phyloP scores from a whole-genome alignment of 331 rosid genomes.

The Arachis monticola region DNA sequence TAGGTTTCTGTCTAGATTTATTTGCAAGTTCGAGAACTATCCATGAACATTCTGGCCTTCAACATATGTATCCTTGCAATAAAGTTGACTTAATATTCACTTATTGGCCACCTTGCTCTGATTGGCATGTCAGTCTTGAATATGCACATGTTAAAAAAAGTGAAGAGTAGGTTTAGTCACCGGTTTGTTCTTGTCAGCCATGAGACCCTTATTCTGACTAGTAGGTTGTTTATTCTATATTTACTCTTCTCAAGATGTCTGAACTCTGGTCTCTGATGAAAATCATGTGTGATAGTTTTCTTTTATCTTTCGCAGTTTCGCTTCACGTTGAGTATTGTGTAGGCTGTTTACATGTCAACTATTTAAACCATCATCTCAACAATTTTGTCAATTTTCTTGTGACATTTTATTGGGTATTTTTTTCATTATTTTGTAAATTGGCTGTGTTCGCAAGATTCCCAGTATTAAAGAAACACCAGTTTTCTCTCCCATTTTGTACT shows the following conservation, averaged over 20 bases:
- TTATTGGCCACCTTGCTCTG: not conserved
- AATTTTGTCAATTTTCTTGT: conserved; percentile 5
- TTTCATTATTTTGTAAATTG: conserved; percentile 1
- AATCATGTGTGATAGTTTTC: not conserved
- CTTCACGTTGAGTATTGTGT: conserved; percentile 11
- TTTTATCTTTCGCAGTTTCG: not conserved
- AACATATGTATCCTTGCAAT: not conserved
- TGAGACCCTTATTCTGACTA: not conserved
- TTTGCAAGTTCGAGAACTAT: not conserved
- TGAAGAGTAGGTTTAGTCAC: not conserved
- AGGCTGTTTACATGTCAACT: not conserved
- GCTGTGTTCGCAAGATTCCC: not conserved
- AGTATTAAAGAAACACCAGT: not conserved
- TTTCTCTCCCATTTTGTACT: conserved; percentile 1
- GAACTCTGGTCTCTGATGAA: not conserved
- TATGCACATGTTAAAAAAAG: not conserved
- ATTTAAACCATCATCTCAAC: conserved; percentile 13
- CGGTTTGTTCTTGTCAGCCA: not conserved
- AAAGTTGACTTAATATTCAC: not conserved
- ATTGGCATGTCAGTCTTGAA: not conserved
- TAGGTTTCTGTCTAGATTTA: conserved; percentile 7
- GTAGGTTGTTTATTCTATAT: not conserved
- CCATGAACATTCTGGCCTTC: not conserved
- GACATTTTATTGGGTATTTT: not conserved
- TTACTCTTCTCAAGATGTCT: not conserved